These are phyloP conservation scores for Pleomassaria siparia DNA, from an alignment of 2,329 filamentous ascomycete species.

Conservation along the genomic window DNA sequence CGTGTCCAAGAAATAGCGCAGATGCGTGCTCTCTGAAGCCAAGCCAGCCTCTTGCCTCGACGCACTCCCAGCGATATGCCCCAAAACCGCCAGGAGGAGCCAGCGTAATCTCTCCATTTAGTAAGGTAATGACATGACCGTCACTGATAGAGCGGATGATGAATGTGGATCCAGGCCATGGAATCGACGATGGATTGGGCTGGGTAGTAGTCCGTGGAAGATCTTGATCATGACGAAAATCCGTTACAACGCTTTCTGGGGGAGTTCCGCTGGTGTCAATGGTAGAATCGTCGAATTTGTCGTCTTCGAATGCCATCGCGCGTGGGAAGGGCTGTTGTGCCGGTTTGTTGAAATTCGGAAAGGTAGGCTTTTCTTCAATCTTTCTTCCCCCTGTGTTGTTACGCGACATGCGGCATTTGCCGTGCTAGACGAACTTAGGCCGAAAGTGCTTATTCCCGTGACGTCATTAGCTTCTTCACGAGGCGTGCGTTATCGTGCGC, in stretches of 20 bases:
- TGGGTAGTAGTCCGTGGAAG: neutral
- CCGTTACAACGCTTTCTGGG: neutral
- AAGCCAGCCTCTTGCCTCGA: neutral
- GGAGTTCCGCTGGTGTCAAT: neutral
- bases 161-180: neutral
- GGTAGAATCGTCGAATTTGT: neutral
- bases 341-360: too few species aligned
- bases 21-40: neutral
- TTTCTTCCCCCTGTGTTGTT: too few species aligned
- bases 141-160: neutral
- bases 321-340: too few species aligned
- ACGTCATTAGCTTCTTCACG: too few species aligned
- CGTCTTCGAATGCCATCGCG: too few species aligned
- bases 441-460: too few species aligned
- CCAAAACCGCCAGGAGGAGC: neutral
- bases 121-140: neutral
- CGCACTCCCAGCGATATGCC: neutral
- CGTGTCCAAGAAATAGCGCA: constrained; percentile 30
- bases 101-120: neutral
- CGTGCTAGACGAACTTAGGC: too few species aligned
- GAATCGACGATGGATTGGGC: neutral
- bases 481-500: too few species aligned
- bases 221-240: neutral
- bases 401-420: too few species aligned
- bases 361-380: too few species aligned